Conservation (phyloP, 2,329 filamentous ascomycete species). For the Diaporthe ilicicola region DNA sequence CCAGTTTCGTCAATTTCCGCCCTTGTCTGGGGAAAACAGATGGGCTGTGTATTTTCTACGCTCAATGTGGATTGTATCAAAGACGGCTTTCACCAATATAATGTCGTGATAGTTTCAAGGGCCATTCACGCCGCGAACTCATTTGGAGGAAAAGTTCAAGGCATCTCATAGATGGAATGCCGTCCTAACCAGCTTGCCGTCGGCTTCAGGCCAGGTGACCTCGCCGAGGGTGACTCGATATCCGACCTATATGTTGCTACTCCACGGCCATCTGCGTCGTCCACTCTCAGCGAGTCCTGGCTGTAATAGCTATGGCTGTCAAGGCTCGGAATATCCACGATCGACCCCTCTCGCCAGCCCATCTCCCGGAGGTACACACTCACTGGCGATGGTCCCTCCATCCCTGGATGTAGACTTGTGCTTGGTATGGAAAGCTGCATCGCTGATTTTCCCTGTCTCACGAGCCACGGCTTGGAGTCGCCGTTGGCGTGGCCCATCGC, state of each 20-base stretch:
- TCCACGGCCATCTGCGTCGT: not conserved
- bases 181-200: conserved; percentile 28
- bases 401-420: not conserved
- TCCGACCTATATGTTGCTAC: not conserved
- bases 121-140: not conserved
- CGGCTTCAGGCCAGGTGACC: not conserved
- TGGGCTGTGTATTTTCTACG: not conserved
- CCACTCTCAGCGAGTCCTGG: not conserved
- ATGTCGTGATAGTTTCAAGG: not conserved
- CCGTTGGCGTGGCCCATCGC: not conserved
- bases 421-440: not conserved
- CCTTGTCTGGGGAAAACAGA: not conserved
- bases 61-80: not conserved
- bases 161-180: conserved; percentile 25
- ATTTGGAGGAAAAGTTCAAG: not conserved
- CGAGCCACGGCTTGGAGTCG: not conserved
- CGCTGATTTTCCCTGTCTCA: not conserved
- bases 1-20: not conserved
- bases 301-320: conserved; percentile 14
- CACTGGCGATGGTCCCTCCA: not conserved
- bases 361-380: not conserved
- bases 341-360: conserved; percentile 2
- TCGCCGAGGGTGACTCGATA: not conserved
- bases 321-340: not conserved
- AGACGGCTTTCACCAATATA: not conserved